These are phyloP conservation scores for Mucor piriformis DNA, from an alignment of 371 early-diverging fungal genomes.

Conservation along the genomic window DNA sequence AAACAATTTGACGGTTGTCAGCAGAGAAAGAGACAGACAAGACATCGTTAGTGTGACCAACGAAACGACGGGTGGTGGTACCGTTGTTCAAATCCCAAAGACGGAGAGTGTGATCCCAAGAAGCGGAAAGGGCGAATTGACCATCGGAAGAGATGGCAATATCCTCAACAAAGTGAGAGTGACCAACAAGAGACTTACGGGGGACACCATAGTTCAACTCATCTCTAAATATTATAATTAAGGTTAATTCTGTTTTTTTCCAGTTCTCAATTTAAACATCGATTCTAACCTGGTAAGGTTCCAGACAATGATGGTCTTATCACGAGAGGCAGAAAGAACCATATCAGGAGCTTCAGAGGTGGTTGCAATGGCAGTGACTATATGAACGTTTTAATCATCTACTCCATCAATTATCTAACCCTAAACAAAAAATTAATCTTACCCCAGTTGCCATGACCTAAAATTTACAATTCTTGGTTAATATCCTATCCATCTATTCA, in stretches of 20 bases:
- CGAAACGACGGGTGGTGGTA: slow-evolving; percentile 92
- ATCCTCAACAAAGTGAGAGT: slow-evolving; percentile 98
- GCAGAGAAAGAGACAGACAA: slow-evolving; percentile 98
- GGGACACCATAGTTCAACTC: slow-evolving; percentile 92
- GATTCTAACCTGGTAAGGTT: slow-evolving; percentile 69
- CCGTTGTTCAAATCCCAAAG: slow-evolving; percentile 97
- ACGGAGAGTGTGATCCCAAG: slow-evolving; percentile 99
- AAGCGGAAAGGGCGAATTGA: slow-evolving; percentile 95
- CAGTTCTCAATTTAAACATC: background rate
- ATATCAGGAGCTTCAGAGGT: slow-evolving; percentile 91
- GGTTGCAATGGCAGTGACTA: slow-evolving; percentile 95
- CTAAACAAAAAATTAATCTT: slow-evolving; percentile 4
- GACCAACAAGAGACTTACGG: slow-evolving; percentile 88
- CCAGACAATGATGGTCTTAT: slow-evolving; percentile 98
- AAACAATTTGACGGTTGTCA: slow-evolving; percentile 98
- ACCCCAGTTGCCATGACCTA: slow-evolving; percentile 49
- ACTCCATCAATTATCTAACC: background rate
- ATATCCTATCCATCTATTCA: slow-evolving; percentile 25
- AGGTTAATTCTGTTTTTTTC: background rate
- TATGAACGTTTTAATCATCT: background rate
- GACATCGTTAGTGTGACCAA: slow-evolving; percentile 97
- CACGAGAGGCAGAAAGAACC: slow-evolving; percentile 93
- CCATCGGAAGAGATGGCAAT: slow-evolving; percentile 97
- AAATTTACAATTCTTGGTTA: too few relatives aligned
- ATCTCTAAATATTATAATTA: too few relatives aligned